Conservation (phyloP, 768 basidiomycete genomes). For the Russula emetica region DNA sequence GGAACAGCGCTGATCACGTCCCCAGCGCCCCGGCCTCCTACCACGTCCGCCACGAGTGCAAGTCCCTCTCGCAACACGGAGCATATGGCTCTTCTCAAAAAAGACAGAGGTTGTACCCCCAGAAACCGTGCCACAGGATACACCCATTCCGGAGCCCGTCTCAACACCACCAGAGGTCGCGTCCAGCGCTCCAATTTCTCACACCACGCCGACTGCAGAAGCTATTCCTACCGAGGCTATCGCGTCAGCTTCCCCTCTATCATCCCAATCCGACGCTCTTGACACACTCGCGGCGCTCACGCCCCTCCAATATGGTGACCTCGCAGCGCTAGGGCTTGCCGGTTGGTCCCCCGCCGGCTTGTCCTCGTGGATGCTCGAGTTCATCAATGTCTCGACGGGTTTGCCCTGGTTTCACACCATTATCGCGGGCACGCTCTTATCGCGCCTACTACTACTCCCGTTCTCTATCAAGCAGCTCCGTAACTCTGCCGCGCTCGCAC, state of each 20-base stretch:
- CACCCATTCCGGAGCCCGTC: not conserved
- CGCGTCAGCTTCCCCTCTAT: not conserved
- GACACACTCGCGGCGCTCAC: conserved; percentile 28
- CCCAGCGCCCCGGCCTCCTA: conserved; percentile 13
- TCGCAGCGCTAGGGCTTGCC: conserved; percentile 61
- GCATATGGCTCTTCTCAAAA: conserved; percentile 23
- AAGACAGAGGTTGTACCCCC: conserved; percentile 6
- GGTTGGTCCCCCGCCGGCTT: conserved; percentile 63
- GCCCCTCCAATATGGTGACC: conserved; percentile 66
- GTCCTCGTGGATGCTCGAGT: conserved; percentile 58
- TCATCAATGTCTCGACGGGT: conserved; percentile 62
- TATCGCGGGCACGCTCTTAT: conserved; percentile 55
- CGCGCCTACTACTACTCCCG: conserved; percentile 59
- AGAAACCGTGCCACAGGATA: not conserved
- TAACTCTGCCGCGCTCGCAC: conserved; percentile 55
- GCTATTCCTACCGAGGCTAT: conserved; percentile 2
- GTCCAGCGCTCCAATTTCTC: not conserved
- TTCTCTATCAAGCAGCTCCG: conserved; percentile 53
- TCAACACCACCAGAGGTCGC: not conserved
- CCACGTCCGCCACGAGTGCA: not conserved
- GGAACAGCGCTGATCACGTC: not conserved
- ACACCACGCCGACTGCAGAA: not conserved
- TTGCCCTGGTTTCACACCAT: conserved; percentile 86
- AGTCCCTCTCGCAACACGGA: conserved; percentile 5
- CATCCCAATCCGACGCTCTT: conserved; percentile 1